phyloP scores from a whole-genome alignment of 768 basidiomycete species.

The Trametes maxima region DNA sequence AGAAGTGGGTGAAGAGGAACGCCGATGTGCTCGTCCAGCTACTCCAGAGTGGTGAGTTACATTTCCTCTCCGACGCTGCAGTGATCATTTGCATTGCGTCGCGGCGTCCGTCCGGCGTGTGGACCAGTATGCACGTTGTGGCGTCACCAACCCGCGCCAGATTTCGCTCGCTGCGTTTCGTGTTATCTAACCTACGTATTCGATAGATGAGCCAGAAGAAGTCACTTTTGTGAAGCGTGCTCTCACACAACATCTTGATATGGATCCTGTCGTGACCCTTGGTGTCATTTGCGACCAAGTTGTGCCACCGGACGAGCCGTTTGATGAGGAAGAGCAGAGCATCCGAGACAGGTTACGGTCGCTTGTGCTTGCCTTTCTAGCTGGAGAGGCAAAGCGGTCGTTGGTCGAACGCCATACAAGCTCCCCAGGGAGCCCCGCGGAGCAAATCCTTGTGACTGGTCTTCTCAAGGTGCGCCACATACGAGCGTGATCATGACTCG shows the following conservation, averaged over 20 bases:
- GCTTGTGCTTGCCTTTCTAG: slow-evolving; percentile 62
- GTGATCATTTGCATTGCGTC: background rate
- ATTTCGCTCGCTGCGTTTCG: background rate
- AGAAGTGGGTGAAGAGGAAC: slow-evolving; percentile 67
- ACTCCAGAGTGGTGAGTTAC: slow-evolving; percentile 67
- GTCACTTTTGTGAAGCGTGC: slow-evolving; percentile 62
- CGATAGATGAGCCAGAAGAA: slow-evolving; percentile 62
- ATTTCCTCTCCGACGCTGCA: background rate
- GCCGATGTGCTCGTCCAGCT: slow-evolving; percentile 77
- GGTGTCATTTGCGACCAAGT: slow-evolving; percentile 73
- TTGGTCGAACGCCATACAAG: slow-evolving; percentile 49
- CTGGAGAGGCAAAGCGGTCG: slow-evolving; percentile 49
- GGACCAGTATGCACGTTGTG: no score
- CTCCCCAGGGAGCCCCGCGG: slow-evolving; percentile 45
- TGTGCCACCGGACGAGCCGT: slow-evolving; percentile 48
- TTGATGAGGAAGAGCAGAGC: slow-evolving; percentile 59
- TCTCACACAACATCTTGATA: slow-evolving; percentile 61
- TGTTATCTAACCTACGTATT: background rate
- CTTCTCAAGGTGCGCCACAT: slow-evolving; percentile 48
- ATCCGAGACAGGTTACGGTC: slow-evolving; percentile 59
- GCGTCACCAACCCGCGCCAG: background rate
- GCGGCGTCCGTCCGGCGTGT: background rate
- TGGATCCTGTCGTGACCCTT: slow-evolving; percentile 62
- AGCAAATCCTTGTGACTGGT: slow-evolving; percentile 49
- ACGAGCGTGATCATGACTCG: background rate